Evolutionary conservation across 768 basidiomycete species (phyloP).

Genomic region (Lyophyllum semitale): DNA sequence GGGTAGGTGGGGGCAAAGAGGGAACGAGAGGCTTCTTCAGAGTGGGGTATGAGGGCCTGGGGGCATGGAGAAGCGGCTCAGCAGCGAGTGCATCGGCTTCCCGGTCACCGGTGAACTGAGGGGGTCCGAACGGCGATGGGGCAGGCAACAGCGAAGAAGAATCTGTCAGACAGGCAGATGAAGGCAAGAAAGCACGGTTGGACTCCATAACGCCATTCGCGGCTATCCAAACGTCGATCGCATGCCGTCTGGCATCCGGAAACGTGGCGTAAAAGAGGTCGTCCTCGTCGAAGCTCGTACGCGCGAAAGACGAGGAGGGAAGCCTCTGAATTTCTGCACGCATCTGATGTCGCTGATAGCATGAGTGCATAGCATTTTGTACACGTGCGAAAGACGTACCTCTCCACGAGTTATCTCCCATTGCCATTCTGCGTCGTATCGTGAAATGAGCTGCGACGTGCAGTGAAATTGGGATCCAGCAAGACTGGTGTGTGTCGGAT

Average conservation of each 20-base stretch:
- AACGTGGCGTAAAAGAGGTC: conserved; percentile 20
- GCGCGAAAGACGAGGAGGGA: conserved; percentile 13
- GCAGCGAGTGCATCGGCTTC: conserved; percentile 11
- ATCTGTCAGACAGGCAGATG: not conserved
- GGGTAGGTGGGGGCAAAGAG: not conserved
- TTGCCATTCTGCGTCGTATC: conserved; percentile 11
- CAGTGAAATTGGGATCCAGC: not conserved
- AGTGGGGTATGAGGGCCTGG: not conserved
- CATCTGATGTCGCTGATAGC: not conserved
- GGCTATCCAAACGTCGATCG: conserved; percentile 14
- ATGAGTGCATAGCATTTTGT: not conserved
- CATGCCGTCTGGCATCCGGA: conserved; percentile 14
- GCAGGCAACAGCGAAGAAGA: not conserved
- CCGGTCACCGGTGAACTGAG: conserved; percentile 17
- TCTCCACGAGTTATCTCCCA: conserved; percentile 13
- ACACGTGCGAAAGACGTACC: not conserved
- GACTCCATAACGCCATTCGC: not conserved
- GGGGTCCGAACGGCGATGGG: too few species aligned
- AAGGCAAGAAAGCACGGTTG: not conserved
- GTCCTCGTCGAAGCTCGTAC: conserved; percentile 19
- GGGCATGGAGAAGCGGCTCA: not conserved
- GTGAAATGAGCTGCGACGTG: not conserved
- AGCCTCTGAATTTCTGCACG: conserved; percentile 1
- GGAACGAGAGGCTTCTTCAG: not conserved
- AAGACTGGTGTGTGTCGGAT: not conserved